Evolutionary conservation across 306 rosid genomes (phyloP), one percentile per base, ranked within the genome.

Genomic region (Pterocarpus macrocarpus): DNA sequence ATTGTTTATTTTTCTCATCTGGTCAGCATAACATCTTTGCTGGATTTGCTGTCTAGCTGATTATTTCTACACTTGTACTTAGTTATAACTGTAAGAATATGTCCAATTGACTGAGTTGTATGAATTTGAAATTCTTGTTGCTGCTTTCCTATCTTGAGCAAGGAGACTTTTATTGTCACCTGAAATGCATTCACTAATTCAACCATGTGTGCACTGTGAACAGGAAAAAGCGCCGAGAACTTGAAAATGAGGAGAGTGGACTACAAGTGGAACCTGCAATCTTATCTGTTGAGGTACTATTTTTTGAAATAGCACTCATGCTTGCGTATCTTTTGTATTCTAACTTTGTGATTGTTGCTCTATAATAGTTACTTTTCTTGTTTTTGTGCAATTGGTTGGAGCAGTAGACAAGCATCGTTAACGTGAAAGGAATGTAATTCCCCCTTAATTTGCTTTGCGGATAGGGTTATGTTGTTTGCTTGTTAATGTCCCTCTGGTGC

Each of bases 221-320:
- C 88, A 94, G 97, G 68, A 92, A 88, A 81, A 91, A 85, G 77
- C 94, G 86, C 36, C 93, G 80, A 61, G 89, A 82, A 85, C 83
- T 59, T 7, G 89, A 89, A 81, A 88, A 64, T 57, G 88, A 76
- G 81, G 87, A 77, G 68, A 58, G 38, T 85, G 88, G 84, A 71
- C 88, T 85, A 85, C 88, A 71, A 78, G 73, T 50, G 83, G 95
- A 92, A 44, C 97, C 98, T 43, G 90, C 94, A 52, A 88, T 92
- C 84, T 87, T 95, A 73, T 95, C 98, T 32, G 98, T 95, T 35
- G 98, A 95, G 95, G 98, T 91, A 84, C 62, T 78, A 49, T 43
- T 45, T 79, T 71, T 71, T 57, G 57, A 53, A 68, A 33, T 39
- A 71, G 2, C 32, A 41, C 58, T 22, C 52, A 9, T 84, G 59